Percentiles rank a stretch among this genome's conserved stretches.
Conservation (phyloP, 768 basidiomycete species). For the Boletales sp. region DNA sequence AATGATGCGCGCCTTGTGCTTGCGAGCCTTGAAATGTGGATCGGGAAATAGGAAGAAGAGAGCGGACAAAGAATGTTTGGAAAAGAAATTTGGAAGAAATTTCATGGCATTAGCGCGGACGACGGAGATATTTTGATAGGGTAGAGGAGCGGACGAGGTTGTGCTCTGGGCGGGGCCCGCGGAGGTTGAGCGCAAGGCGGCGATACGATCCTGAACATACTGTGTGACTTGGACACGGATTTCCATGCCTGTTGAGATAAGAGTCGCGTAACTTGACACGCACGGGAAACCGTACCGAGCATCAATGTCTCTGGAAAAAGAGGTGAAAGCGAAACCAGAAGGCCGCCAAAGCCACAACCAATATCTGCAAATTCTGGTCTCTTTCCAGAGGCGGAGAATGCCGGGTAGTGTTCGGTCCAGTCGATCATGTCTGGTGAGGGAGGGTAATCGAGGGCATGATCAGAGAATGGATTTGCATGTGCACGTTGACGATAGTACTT, state of each 20-base stretch:
- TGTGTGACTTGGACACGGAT: slow-evolving; percentile 95
- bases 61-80: slow-evolving; percentile 84
- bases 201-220: slow-evolving; percentile 92
- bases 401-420: slow-evolving; percentile 83
- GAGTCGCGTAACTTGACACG: neutral
- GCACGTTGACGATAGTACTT: slow-evolving; percentile 80
- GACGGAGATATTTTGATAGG: slow-evolving; percentile 87
- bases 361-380: slow-evolving; percentile 93
- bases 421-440: slow-evolving; percentile 69
- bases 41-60: slow-evolving; percentile 99
- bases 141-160: slow-evolving; percentile 28
- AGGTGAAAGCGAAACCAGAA: slow-evolving; percentile 84
- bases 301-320: slow-evolving; percentile 89
- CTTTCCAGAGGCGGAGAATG: slow-evolving; percentile 53
- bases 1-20: slow-evolving; percentile 98
- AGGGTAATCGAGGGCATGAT: slow-evolving; percentile 87
- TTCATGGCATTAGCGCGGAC: slow-evolving; percentile 98
- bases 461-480: slow-evolving; percentile 84
- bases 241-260: slow-evolving; percentile 71
- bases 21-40: slow-evolving; percentile 96
- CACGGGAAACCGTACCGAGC: slow-evolving; percentile 62
- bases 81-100: slow-evolving; percentile 94
- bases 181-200: slow-evolving; percentile 77
- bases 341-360: slow-evolving; percentile 96
- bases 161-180: slow-evolving; percentile 16